Evolutionary conservation across 129 eudicot genomes (phyloP), one percentile per base, ranked within the genome.

Genomic region (Escallonia herrerae): DNA sequence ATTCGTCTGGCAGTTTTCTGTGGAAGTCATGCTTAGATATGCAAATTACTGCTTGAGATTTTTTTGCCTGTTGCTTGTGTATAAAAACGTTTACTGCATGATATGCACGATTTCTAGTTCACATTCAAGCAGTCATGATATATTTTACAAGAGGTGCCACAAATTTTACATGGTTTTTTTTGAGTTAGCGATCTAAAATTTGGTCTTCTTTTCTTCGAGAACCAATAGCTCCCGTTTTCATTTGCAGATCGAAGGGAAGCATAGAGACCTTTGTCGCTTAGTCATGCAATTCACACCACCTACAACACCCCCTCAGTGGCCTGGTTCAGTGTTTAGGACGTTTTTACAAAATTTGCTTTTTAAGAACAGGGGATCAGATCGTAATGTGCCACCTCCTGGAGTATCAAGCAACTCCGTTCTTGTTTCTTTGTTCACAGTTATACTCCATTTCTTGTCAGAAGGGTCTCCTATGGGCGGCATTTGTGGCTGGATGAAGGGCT

Each of bases 211-310:
- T 2, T 59, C 50, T 38, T 49, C 39, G 37, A 52, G 15, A 33
- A 42, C 50, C 2, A 44, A 14, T 56, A 10, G 63, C 53, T 0
- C 40, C 39, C 37, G 11, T 6, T 22, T 65, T 41, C 13, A 64
- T 74, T 81, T 82, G 82, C 90, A 94, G 99, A 87, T 94, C 45
- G 99, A 94, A 75, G 95, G 84, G 83, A 94, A 89, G 82, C 99
- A 94, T 70, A 81, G 99, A 81, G 99, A 89, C 63, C 88, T 94
- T 10, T 89, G 99, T 62, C 78, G 81, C 67, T 72, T 89, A 55
- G 95, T 94, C 58, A 83, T 94, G 84, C 93, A 89, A 72, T 94
- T 89, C 69, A 74, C 89, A 65, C 99, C 99, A 48, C 99, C 99
- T n/a, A 83, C 75, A 70, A 69, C 80, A 40, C 96, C 97, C 50